Conservation (phyloP, 75 land plant genomes). For the Ceratopteris richardii region DNA sequence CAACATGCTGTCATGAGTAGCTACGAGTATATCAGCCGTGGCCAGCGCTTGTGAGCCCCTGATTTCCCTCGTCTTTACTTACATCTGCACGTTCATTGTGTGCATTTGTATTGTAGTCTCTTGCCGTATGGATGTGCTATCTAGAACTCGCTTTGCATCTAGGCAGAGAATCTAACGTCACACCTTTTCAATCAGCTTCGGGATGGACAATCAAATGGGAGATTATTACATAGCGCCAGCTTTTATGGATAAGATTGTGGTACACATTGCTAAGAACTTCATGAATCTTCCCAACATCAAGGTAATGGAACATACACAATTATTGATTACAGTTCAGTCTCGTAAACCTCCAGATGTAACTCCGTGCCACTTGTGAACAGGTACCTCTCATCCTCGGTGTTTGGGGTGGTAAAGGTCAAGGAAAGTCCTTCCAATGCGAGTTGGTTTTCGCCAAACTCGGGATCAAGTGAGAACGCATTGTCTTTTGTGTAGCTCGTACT, state of each 20-base stretch:
- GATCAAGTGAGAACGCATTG: constrained; percentile 78
- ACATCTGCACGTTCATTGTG: too few relatives aligned
- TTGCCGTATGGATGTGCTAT: background rate
- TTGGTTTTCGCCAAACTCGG: constrained; percentile 89
- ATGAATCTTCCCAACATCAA: constrained; percentile 80
- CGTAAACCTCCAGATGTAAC: too few relatives aligned
- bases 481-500: too few relatives aligned
- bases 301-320: too few relatives aligned
- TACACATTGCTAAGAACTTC: constrained; percentile 90
- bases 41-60: constrained; percentile 50
- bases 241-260: constrained; percentile 92
- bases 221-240: constrained; percentile 94
- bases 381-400: constrained; percentile 82
- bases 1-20: constrained; percentile 66
- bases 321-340: too few relatives aligned
- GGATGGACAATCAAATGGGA: constrained; percentile 73
- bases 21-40: constrained; percentile 78
- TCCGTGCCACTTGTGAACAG: constrained; percentile 32
- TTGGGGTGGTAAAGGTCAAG: constrained; percentile 98
- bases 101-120: background rate
- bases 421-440: constrained; percentile 95
- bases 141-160: background rate
- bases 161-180: too few relatives aligned
- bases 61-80: background rate
- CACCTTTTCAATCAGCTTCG: too few relatives aligned